Evolutionary conservation across 805 yeast genomes (phyloP), one percentile per base, ranked within the genome.

Genomic region (Candida schatavii): DNA sequence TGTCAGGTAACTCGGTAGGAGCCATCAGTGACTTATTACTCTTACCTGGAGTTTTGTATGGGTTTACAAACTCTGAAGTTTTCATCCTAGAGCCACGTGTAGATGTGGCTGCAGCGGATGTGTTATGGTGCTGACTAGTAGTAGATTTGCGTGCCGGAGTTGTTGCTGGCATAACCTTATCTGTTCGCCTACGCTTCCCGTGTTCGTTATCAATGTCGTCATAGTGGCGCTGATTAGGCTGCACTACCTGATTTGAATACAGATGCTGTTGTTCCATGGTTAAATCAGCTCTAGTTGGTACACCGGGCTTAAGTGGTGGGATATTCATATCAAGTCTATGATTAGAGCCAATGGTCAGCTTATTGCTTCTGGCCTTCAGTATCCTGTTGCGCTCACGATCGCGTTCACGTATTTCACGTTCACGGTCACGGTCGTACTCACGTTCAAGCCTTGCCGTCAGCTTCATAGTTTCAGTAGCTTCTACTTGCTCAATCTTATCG

Each of bases 1-100:
- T 66, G 19, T 68, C 72, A 1, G 75, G 75, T 17, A 70, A 55
- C 11, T 35, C 51, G 20, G 33, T n/a, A 6, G 41, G 34, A 14
- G 35, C 51, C 49, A 3, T 59, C 56, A 10, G 54, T 45, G 28
- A 33, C 40, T 15, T 32, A 35, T 17, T 26, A 47, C 32, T 38
- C 13, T 40, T 26, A 14, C 47, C 51, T 4, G 55, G 57, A 18
- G 53, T 50, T 23, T 32, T 44, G 19, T 32, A 39, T 26, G 25
- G 40, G 21, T 26, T 35, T 19, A 33, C 30, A 25, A 25, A 9
- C 9, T 40, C 40, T 17, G 27, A 23, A 10, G 28, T 15, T 14
- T 25, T 17, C 19, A 9, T 30, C 34, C 9, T 7, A 9, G 17
- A 14, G 14, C 9, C 22, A 7, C 7, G 13, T 17, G 28, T 28